Evolutionary conservation across 768 basidiomycete genomes (phyloP), one percentile per base, ranked within the genome.

Genomic region (Ramaria sp.): DNA sequence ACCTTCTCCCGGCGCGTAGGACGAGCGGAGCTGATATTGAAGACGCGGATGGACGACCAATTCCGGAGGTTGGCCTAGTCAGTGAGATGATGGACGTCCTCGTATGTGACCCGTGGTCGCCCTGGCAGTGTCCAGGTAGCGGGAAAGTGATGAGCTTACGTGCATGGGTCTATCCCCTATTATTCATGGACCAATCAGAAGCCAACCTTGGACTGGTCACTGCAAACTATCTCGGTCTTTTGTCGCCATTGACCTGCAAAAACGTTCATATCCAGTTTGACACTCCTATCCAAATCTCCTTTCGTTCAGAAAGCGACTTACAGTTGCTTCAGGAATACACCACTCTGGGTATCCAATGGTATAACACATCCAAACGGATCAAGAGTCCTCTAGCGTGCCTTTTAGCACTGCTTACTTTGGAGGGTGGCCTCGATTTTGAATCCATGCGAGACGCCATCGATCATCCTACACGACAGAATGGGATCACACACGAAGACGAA

Each of bases 1-100:
- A 86, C 62, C 75, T 95, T 2, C 73, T 91, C 9, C 91, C 92
- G 0, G 70, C 76, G n/a, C 73, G 80, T 13, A 74, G 73, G 42
- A 66, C 75, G 27, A 69, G 70, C 38, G 77, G 72, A 4, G 72
- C 70, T 28, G 73, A 69, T 20, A 71, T 74, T 27, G 72, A 78
- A 51, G 81, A 83, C 59, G 72, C 73, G 0, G 79, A 83, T 49
- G 80, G 76, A 13, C 62, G 69, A 25, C 64, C 63, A 2, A 67
- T 77, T 34, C 58, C 60, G n/a, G 70, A 76, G 54, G 65, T 77
- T 53, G 70, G 68, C 41, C 63, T 71, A 39, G 61, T 83, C 0
- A 78, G 81, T 8, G 68, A 70, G 16, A 73, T 76, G 56, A 74
- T 89, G 73, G 66, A 72, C n/a, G 79, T 84, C 6, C 43, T 65